Evolutionary conservation across 768 basidiomycete species (phyloP), one percentile per base, ranked within the genome.

Genomic region (Sutorius australiensis): DNA sequence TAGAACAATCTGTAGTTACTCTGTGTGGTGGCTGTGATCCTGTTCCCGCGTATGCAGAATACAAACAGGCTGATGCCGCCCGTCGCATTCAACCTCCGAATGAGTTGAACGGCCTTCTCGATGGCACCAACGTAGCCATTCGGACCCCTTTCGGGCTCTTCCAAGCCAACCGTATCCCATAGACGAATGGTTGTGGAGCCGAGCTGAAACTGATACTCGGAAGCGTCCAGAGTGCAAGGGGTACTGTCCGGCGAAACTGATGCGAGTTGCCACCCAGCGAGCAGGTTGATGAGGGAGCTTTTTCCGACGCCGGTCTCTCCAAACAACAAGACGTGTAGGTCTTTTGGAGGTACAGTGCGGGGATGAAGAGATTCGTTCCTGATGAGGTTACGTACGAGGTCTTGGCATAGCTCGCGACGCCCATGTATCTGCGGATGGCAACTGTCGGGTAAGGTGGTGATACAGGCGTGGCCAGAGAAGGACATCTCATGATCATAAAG

Each of bases 1-100:
- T 64, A 64, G 19, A 64, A 64, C 38, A 65, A 40, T 2, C 60
- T 31, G 11, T 65, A 65, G 39, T 63, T 63, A 57, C 62, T 62
- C 43, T 65, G 63, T 1, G 58, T 52, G 3, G 61, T 64, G 30
- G 58, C 58, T 6, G 63, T 64, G 28, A 76, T 64, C 54, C 73
- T 61, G 14, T 73, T 71, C 1, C 68, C 73, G 12, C 73, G 70
- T 40, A 77, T 72, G 36, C 71, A 70, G 54, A 69, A 77, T 14
- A 77, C 43, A 3, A 78, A 71, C 5, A 78, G 67, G 57, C 61
- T 72, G 48, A 77, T 63, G 0, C 77, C 77, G 0, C 64, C 71
- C 17, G 58, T 47, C 24, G 42, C 53, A 16, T 60, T 61, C 32
- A 77, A 57, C 12, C 56, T 55, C 28, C 61, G 60, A 43, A 79